Conservation (phyloP, 257 asterid genomes). For the Solanum appendiculatum region DNA sequence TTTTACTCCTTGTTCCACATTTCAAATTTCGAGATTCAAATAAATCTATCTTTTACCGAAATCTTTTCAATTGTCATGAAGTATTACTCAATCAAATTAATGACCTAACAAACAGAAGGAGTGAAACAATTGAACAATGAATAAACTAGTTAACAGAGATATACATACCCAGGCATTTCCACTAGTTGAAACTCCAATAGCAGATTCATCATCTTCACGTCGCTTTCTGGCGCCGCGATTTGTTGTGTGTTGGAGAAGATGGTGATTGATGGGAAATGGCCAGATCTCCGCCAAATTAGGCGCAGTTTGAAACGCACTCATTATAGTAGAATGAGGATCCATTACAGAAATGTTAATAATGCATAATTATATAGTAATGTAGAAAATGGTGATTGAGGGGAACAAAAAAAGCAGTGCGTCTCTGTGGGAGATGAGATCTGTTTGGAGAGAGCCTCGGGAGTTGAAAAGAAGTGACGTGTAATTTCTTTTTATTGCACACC, state of each 20-base stretch:
- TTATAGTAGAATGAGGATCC: constrained; percentile 20
- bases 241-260: constrained; percentile 18
- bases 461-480: constrained; percentile 28
- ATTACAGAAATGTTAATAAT: background rate
- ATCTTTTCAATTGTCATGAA: too few species aligned
- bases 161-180: constrained; percentile 13
- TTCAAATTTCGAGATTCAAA: too few species aligned
- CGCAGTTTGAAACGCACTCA: constrained; percentile 3
- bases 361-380: background rate
- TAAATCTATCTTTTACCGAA: too few species aligned
- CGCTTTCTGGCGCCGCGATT: constrained; percentile 10
- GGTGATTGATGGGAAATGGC: constrained; percentile 19
- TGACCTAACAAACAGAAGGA: background rate
- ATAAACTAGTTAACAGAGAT: background rate
- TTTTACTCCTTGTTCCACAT: background rate
- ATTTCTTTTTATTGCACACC: too few species aligned
- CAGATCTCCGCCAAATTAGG: constrained; percentile 29
- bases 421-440: background rate
- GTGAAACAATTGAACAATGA: background rate
- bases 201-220: constrained; percentile 21
- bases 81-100: background rate
- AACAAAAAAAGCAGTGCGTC: constrained; percentile 3
- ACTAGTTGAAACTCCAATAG: constrained; percentile 23
- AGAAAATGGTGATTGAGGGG: background rate
- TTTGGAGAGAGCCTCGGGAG: constrained; percentile 10